Evolutionary conservation across 2,329 filamentous ascomycete genomes (phyloP).

Genomic region (Dactylonectria macrodidyma): DNA sequence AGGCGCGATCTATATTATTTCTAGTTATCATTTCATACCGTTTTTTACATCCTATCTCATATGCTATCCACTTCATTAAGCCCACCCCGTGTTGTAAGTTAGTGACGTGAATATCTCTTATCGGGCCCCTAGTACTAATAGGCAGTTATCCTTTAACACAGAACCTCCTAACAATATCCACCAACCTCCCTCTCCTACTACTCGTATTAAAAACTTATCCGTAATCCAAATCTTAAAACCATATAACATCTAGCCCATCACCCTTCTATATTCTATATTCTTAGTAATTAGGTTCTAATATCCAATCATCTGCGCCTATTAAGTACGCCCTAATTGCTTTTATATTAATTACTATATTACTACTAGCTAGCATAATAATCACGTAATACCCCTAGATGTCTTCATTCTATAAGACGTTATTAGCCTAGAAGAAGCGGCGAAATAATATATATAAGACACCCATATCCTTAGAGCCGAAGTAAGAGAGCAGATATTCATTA

Average conservation of each 20-base stretch:
- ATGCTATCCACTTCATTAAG: background rate
- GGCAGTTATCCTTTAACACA: no score
- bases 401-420: no score
- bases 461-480: slow-evolving; percentile 72
- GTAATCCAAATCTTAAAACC: slow-evolving; percentile 69
- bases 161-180: no score
- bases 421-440: slow-evolving; percentile 73
- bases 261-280: slow-evolving; percentile 51
- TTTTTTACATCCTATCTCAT: background rate
- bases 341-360: slow-evolving; percentile 70
- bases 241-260: slow-evolving; percentile 64
- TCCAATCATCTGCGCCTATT: no score
- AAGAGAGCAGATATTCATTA: slow-evolving; percentile 73
- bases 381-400: no score
- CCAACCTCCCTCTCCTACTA: slow-evolving; percentile 49
- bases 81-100: background rate
- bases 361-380: slow-evolving; percentile 64
- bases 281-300: slow-evolving; percentile 29
- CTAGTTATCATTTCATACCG: background rate
- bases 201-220: slow-evolving; percentile 66
- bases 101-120: background rate
- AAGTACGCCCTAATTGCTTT: slow-evolving; percentile 64
- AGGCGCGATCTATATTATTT: no score
- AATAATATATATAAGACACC: slow-evolving; percentile 70
- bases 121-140: background rate